Conservation (phyloP, 2,329 filamentous ascomycete species). For the Alternaria conjuncta region DNA sequence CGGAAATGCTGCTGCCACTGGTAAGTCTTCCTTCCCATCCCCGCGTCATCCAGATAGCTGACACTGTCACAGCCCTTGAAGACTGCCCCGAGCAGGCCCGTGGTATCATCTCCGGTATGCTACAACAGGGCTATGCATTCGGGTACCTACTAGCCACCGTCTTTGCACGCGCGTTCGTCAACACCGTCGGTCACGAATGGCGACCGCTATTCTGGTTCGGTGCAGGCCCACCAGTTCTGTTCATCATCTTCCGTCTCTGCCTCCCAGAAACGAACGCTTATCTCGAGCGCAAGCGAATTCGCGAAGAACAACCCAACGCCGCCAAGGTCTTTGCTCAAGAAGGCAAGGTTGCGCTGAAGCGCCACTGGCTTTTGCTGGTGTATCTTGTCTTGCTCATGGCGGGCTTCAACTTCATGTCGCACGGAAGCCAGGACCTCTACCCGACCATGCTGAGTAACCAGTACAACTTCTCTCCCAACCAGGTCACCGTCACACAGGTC, state of each 20-base stretch:
- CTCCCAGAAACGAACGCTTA: slow-evolving; percentile 82
- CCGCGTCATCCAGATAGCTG: not conserved
- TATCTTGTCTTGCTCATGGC: slow-evolving; percentile 89
- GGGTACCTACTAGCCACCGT: slow-evolving; percentile 68
- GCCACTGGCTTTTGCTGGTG: slow-evolving; percentile 79
- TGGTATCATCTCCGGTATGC: slow-evolving; percentile 66
- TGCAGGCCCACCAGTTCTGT: slow-evolving; percentile 77
- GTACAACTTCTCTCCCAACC: slow-evolving; percentile 59
- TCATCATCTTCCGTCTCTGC: slow-evolving; percentile 78
- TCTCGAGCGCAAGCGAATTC: slow-evolving; percentile 68
- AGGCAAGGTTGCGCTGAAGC: slow-evolving; percentile 77
- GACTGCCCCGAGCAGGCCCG: slow-evolving; percentile 65
- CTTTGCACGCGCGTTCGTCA: slow-evolving; percentile 67
- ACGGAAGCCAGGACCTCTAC: slow-evolving; percentile 73
- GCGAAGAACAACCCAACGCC: slow-evolving; percentile 64
- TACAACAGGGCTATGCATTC: slow-evolving; percentile 70
- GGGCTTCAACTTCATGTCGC: slow-evolving; percentile 91
- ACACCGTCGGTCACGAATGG: slow-evolving; percentile 82
- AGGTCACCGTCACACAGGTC: slow-evolving; percentile 57
- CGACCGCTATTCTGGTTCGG: slow-evolving; percentile 90
- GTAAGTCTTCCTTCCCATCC: slow-evolving; percentile 14
- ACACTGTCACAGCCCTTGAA: slow-evolving; percentile 56
- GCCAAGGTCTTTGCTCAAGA: slow-evolving; percentile 74
- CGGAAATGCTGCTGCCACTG: slow-evolving; percentile 66
- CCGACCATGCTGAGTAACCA: slow-evolving; percentile 66